A percentile compares a stretch with the other conserved stretches of the same genome.
Conservation (phyloP, 768 basidiomycete species). For the Neoboletus subvelutipes region DNA sequence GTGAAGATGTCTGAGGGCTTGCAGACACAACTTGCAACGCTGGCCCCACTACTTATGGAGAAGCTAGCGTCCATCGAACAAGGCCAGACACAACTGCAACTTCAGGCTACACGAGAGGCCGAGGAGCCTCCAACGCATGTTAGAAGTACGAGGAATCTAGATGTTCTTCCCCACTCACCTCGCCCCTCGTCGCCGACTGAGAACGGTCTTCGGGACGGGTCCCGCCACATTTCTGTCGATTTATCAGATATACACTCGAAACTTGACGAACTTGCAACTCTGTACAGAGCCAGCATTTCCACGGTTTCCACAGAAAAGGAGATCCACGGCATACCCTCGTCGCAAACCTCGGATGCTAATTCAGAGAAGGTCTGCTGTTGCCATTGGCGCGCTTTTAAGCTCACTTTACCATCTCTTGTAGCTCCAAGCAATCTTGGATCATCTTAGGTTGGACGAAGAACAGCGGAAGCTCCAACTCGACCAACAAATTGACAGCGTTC, state of each 20-base stretch:
- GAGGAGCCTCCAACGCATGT: not conserved
- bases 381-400: not conserved
- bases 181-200: not conserved
- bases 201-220: not conserved
- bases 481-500: conserved; percentile 71
- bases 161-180: conserved; percentile 12
- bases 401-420: conserved; percentile 14
- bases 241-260: conserved; percentile 35
- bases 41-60: conserved; percentile 37
- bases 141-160: conserved; percentile 13
- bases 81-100: conserved; percentile 20
- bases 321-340: not conserved
- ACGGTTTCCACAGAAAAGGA: not conserved
- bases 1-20: conserved; percentile 40
- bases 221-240: conserved; percentile 13
- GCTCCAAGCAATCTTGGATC: conserved; percentile 45
- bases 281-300: conserved; percentile 12
- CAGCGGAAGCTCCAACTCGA: conserved; percentile 51
- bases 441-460: conserved; percentile 48
- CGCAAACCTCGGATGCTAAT: conserved; percentile 3
- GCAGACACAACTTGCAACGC: conserved; percentile 37
- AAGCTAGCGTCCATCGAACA: conserved; percentile 34
- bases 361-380: conserved; percentile 22
- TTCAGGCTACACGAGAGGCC: conserved; percentile 12
- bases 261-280: conserved; percentile 37